Percentiles rank a stretch among this genome's conserved stretches.
Evolutionary conservation across 257 asterid genomes (phyloP).

Genomic region (Solanum boliviense): DNA sequence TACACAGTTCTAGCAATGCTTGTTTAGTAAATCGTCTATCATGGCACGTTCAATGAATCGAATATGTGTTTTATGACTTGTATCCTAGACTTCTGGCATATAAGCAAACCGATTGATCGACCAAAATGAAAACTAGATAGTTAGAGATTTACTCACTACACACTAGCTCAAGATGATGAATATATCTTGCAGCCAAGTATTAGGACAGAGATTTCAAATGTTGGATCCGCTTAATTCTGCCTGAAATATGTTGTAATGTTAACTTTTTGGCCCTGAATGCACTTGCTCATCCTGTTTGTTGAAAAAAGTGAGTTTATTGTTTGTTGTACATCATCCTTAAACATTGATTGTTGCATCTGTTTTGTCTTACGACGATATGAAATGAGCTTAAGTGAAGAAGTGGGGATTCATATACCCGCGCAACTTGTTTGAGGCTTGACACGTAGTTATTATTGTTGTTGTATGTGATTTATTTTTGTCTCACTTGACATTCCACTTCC

Average conservation of each 20-base stretch:
- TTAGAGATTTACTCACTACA: neutral
- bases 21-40: neutral
- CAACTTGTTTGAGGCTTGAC: neutral
- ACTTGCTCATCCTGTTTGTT: neutral
- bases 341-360: neutral
- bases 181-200: neutral
- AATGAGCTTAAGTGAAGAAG: neutral
- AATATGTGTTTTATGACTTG: neutral
- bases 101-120: neutral
- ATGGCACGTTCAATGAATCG: neutral
- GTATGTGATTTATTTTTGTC: neutral
- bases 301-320: neutral
- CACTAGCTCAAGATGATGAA: neutral
- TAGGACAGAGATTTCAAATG: neutral
- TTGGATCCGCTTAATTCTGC: neutral
- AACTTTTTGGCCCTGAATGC: neutral
- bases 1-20: conserved; percentile 9
- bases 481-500: neutral
- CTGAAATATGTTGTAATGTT: neutral
- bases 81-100: neutral
- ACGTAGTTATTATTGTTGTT: neutral
- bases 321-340: neutral
- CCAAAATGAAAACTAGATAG: neutral
- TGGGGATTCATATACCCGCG: neutral
- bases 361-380: neutral